Percentiles rank a stretch among this genome's conserved stretches.
Conservation (phyloP, 2,329 filamentous ascomycete species). For the Phyllosticta capitalensis region DNA sequence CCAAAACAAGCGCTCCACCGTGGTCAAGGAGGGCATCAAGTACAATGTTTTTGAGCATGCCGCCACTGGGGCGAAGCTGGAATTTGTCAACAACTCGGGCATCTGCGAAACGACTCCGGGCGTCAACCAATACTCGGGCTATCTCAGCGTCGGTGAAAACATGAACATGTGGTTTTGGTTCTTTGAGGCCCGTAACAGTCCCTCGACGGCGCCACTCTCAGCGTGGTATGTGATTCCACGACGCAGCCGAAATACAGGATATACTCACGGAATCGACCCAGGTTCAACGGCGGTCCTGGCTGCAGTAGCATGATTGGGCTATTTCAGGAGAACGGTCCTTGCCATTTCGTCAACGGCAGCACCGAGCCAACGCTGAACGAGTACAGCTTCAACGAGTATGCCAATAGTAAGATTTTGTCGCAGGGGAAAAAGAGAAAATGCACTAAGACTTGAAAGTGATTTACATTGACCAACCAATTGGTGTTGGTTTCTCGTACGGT, state of each 20-base stretch:
- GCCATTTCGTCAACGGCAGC: conserved; percentile 30
- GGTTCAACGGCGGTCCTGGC: conserved; percentile 13
- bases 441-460: conserved; percentile 20
- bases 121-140: conserved; percentile 28
- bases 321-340: conserved; percentile 32
- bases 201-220: conserved; percentile 37
- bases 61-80: conserved; percentile 19
- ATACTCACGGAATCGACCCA: conserved; percentile 28
- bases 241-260: conserved; percentile 19
- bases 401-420: conserved; percentile 22
- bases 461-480: conserved; percentile 32
- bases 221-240: neutral
- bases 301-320: conserved; percentile 8
- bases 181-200: conserved; percentile 39
- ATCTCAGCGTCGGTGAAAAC: conserved; percentile 28
- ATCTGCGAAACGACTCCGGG: conserved; percentile 34
- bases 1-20: conserved; percentile 17
- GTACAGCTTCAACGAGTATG: conserved; percentile 34
- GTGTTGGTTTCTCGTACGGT: conserved; percentile 35
- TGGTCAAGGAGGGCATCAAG: conserved; percentile 17
- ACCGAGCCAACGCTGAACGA: conserved; percentile 36
- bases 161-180: conserved; percentile 37
- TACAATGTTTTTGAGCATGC: conserved; percentile 24
- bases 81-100: conserved; percentile 26
- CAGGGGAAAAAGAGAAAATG: neutral